These are phyloP conservation scores for Venturia effusa DNA, from an alignment of 2,329 filamentous ascomycete species.

Conservation along the genomic window DNA sequence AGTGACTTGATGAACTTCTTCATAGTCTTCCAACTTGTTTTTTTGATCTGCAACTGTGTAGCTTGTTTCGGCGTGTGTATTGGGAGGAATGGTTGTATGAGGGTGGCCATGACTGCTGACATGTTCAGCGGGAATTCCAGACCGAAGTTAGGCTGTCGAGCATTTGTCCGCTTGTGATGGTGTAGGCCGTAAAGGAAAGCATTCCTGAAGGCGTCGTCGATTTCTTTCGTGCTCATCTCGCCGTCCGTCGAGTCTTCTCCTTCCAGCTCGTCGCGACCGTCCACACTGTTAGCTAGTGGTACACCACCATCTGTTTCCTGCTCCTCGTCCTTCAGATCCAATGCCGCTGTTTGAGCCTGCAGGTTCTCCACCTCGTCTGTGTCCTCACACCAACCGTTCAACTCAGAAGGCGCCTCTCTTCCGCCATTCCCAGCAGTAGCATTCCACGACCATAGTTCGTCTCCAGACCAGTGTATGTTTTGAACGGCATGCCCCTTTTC, in stretches of 20 bases:
- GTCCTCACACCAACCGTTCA: constrained; percentile 40
- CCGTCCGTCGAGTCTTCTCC: constrained; percentile 9
- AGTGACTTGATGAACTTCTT: constrained; percentile 60
- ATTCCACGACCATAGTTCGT: constrained; percentile 59
- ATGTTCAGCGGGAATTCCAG: constrained; percentile 53
- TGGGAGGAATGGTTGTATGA: constrained; percentile 57
- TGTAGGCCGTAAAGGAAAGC: constrained; percentile 54
- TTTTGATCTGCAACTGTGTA: constrained; percentile 55
- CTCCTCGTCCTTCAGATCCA: constrained; percentile 19
- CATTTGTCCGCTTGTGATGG: constrained; percentile 45
- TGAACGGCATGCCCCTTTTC: constrained; percentile 54
- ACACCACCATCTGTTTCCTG: not conserved
- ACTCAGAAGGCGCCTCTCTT: constrained; percentile 38
- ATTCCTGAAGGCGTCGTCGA: constrained; percentile 53
- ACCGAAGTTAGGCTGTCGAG: constrained; percentile 39
- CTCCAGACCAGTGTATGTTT: constrained; percentile 56
- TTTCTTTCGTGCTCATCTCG: constrained; percentile 40
- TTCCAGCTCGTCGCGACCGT: not conserved
- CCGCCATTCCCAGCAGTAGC: constrained; percentile 40
- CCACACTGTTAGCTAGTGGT: not conserved
- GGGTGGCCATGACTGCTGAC: constrained; percentile 50
- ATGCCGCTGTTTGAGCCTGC: constrained; percentile 28
- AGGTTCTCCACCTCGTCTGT: constrained; percentile 24
- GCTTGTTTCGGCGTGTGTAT: constrained; percentile 44
- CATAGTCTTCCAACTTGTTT: constrained; percentile 59